Evolutionary conservation across 805 yeast genomes (phyloP).

Genomic region (Hanseniaspora hatyaiensis): DNA sequence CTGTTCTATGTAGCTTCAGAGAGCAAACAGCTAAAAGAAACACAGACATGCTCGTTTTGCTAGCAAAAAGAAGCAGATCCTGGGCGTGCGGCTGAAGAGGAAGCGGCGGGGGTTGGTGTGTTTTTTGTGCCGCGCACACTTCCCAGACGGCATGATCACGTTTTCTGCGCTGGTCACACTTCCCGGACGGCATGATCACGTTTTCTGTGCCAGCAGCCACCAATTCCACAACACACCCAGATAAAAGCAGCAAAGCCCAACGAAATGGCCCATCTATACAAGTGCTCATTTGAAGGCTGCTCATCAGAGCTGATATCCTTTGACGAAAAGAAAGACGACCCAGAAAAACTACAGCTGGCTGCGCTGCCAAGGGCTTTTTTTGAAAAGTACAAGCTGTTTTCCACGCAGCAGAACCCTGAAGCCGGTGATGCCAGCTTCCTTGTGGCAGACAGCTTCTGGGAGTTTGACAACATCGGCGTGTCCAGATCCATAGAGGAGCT

Average conservation of each 20-base stretch:
- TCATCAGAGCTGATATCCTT: slow-evolving; percentile 19
- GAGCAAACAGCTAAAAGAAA: too few species aligned
- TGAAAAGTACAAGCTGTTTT: slow-evolving; percentile 20
- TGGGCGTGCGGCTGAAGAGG: too few species aligned
- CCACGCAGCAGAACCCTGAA: slow-evolving; percentile 17
- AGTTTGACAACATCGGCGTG: slow-evolving; percentile 68
- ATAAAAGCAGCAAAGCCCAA: not conserved
- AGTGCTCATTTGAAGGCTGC: slow-evolving; percentile 25
- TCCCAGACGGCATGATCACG: too few species aligned
- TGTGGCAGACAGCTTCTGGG: slow-evolving; percentile 56
- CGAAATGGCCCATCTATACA: slow-evolving; percentile 14
- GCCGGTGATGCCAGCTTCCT: slow-evolving; percentile 20
- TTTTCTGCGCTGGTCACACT: too few species aligned
- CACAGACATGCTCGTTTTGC: too few species aligned
- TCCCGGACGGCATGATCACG: too few species aligned
- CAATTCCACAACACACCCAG: not conserved
- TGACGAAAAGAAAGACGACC: slow-evolving; percentile 9
- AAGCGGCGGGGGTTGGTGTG: too few species aligned
- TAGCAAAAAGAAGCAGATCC: too few species aligned
- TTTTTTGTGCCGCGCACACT: too few species aligned
- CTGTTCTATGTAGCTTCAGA: too few species aligned
- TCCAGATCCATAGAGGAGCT: slow-evolving; percentile 31
- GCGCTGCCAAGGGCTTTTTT: slow-evolving; percentile 17
- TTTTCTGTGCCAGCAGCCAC: too few species aligned
- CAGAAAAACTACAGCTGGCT: slow-evolving; percentile 12